Evolutionary conservation across 306 rosid genomes (phyloP).

Genomic region (Cucurbita maxima): DNA sequence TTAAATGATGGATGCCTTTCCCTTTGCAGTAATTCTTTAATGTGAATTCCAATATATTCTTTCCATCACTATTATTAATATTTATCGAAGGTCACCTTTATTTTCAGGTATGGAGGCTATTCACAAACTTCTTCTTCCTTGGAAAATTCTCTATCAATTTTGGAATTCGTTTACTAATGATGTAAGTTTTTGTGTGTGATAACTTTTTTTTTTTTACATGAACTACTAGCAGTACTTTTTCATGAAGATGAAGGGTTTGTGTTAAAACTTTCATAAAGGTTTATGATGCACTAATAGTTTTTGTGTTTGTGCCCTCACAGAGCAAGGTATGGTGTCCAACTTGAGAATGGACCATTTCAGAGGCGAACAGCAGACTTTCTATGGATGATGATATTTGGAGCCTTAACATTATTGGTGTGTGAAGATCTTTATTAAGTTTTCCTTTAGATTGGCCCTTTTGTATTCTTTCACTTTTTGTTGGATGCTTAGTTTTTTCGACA

Average conservation of each 20-base stretch:
- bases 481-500: background rate
- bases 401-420: slow-evolving; percentile 46
- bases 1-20: background rate
- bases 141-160: slow-evolving; percentile 78
- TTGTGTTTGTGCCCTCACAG: slow-evolving; percentile 24
- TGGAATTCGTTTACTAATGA: slow-evolving; percentile 81
- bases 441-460: background rate
- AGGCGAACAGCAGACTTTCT: slow-evolving; percentile 83
- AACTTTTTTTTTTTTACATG: background rate
- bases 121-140: slow-evolving; percentile 79
- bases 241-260: background rate
- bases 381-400: slow-evolving; percentile 96
- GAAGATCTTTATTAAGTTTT: background rate
- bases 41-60: background rate
- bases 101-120: slow-evolving; percentile 85
- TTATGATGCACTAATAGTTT: background rate
- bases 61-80: background rate
- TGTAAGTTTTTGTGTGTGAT: slow-evolving; percentile 36
- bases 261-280: background rate
- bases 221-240: background rate
- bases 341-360: slow-evolving; percentile 82
- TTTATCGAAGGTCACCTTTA: slow-evolving; percentile 8
- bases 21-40: background rate
- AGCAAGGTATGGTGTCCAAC: slow-evolving; percentile 92
- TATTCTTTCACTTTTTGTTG: background rate